Base-by-base conservation (phyloP, 768 basidiomycete genomes). In the Trichaptum fuscoviolaceum region DNA sequence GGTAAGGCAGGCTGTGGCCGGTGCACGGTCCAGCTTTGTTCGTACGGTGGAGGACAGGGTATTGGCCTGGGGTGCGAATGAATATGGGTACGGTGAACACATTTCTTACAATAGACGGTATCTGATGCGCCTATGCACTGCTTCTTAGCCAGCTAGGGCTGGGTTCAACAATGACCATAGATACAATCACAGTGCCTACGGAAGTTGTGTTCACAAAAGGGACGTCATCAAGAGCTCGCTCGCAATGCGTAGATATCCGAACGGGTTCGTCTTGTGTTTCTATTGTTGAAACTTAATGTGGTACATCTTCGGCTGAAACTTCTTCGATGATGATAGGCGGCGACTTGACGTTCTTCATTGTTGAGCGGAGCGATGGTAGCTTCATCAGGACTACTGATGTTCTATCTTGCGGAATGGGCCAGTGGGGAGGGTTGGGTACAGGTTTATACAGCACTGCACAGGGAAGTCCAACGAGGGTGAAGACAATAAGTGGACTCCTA, bases 11-110 rank as follows among this genome's bases (percentile, higher is more conserved):
- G 80, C 94, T 58, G 87, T 87, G 30, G 85, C 93, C 26, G 93
- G 93, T 1, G 80, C 81, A 52, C 82, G 87, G 65, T 87, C 84
- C 61, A 94, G 91, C 71, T 93, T 92, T 72, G 88, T 83, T 10
- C 80, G 87, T 26, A 93, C 58, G 62, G 71, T 77, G 7, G 76
- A 80, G 1, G 95, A 94, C 1, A 81, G 87, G 64, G 91, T 96
- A 10, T 83, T 98, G 23, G 93, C 88, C 0, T 96, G 92, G 87
- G 95, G 95, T 59, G 92, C 92, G 0, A 96, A 97, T 73, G 88
- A 92, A 69, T 90, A 83, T 70, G 94, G 94, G 90, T 90, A 70
- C 63, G 83, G 42, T 2, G 42, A 52, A 30, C 67, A 8, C 20
- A 20, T 3, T 64, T 26, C 42, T 34, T 42, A 52, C 20, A 52